Conservation (phyloP, 73 alveolate species). For the Tetrahymena malaccensis region DNA sequence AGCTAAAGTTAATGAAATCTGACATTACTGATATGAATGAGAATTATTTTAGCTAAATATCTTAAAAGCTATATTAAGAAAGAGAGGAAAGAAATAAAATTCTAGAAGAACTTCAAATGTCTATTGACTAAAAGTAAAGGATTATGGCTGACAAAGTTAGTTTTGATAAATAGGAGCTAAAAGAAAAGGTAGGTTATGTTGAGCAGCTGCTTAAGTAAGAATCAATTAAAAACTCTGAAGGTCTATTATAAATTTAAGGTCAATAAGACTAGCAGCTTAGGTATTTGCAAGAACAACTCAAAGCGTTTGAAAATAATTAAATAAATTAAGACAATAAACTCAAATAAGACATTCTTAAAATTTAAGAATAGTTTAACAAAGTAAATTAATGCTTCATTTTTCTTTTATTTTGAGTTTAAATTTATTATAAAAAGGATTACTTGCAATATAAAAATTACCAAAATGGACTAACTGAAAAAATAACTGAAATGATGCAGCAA, state of each 20-base stretch:
- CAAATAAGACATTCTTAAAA: background rate
- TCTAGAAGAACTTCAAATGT: slow-evolving; percentile 12
- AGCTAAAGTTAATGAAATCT: slow-evolving; percentile 3
- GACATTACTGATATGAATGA: slow-evolving; percentile 16
- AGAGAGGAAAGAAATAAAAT: slow-evolving; percentile 16
- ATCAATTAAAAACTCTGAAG: slow-evolving; percentile 19
- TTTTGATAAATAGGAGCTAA: slow-evolving; percentile 18
- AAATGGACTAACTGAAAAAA: slow-evolving; percentile 17
- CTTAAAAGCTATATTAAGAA: slow-evolving; percentile 11
- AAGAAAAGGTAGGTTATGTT: background rate
- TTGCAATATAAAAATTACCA: slow-evolving; percentile 5
- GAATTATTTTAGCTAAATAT: slow-evolving; percentile 4
- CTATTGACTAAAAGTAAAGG: background rate
- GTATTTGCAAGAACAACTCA: background rate
- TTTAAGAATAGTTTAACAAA: background rate
- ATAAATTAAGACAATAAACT: background rate
- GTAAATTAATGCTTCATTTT: background rate
- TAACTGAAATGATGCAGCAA: slow-evolving; percentile 27
- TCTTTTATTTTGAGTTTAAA: background rate
- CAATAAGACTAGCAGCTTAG: background rate
- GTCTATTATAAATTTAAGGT: background rate
- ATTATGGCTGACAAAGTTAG: slow-evolving; percentile 10
- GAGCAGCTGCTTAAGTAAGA: slow-evolving; percentile 1
- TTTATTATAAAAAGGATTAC: background rate
- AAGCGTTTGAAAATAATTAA: background rate